Base-by-base conservation (phyloP, 371 early-diverging fungal species). In the Mucor velutinosus region DNA sequence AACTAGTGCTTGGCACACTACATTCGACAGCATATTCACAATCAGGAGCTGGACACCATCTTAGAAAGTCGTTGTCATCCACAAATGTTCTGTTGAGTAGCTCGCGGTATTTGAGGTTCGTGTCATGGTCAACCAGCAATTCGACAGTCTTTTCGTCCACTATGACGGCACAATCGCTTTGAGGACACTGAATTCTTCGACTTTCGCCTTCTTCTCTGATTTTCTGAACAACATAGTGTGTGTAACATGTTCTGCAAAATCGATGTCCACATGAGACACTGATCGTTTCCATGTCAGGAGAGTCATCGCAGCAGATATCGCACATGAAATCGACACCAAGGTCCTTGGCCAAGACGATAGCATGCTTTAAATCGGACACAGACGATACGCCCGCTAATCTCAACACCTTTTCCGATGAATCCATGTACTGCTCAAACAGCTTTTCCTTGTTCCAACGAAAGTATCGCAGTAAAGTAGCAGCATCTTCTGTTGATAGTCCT, bases 1-100 rank as follows among this genome's bases (percentile, higher is more conserved):
- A 81, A n/a, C 90, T 83, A 10, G 92, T 78, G 45, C 78, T 77
- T 1, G 93, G 87, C 10, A 93, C 85, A 63, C 86, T 89, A 74
- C 97, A 97, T 74, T 97, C 94, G 49, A 98, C 83, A 15, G 94
- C 97, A 72, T 92, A 93, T 73, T 95, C 94, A 77, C 99, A 99
- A 71, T 95, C 92, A 25, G 98, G 97, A 11, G 93, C 94, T 15
- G 99, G 97, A 70, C 99, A 99, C 97, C 97, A 98, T 30, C 92
- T 84, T 37, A 96, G 75, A 53, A 80, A 84, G 41, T 87, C 85
- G 60, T 87, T 85, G 70, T 97, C 97, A 64, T 94, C 93, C 21
- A 99, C 97, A 82, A 90, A 99, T 1, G 93, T 92, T 49, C 94
- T 87, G 32, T 94, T 87, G 49, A 95, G 86, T 32, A 96, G 81